A percentile compares a stretch with the other conserved stretches of the same genome.
Evolutionary conservation across 2,329 filamentous ascomycete species (phyloP).

Genomic region (Neonectria coccinea): DNA sequence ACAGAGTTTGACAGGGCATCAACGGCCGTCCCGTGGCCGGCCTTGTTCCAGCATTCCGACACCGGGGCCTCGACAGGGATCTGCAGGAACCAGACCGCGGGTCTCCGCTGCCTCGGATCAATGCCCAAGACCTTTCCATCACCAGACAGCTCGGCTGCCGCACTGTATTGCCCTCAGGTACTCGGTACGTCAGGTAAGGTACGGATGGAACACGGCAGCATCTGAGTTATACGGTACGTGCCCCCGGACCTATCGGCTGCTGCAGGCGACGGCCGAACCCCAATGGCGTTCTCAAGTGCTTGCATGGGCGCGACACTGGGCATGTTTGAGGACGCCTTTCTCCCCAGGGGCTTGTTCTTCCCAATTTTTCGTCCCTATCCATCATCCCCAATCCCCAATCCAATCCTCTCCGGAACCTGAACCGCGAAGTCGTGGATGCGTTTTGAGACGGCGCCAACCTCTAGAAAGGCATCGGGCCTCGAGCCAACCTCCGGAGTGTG

Average conservation of each 20-base stretch:
- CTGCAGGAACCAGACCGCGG: slow-evolving; percentile 26
- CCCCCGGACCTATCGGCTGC: slow-evolving; percentile 4
- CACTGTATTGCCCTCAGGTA: slow-evolving; percentile 19
- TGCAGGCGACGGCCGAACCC: background rate
- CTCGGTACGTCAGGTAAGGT: slow-evolving; percentile 4
- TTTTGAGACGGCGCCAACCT: slow-evolving; percentile 37
- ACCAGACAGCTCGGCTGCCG: background rate
- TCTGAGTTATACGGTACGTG: slow-evolving; percentile 15
- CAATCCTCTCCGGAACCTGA: slow-evolving; percentile 16
- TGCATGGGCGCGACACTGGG: slow-evolving; percentile 24
- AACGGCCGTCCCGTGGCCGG: slow-evolving; percentile 10
- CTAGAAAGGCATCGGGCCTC: slow-evolving; percentile 29
- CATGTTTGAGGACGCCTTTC: slow-evolving; percentile 14
- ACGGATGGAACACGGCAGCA: slow-evolving; percentile 3
- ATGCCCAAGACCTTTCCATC: slow-evolving; percentile 18
- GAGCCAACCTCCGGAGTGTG: slow-evolving; percentile 44
- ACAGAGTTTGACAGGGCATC: slow-evolving; percentile 12
- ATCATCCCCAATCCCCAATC: slow-evolving; percentile 5
- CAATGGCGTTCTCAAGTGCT: slow-evolving; percentile 20
- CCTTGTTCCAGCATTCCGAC: slow-evolving; percentile 9
- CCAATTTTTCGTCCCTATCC: slow-evolving; percentile 18
- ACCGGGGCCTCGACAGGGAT: slow-evolving; percentile 17
- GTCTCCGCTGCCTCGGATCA: slow-evolving; percentile 29
- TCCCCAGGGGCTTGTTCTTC: slow-evolving; percentile 13
- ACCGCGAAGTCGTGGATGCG: slow-evolving; percentile 28